Base-by-base conservation (phyloP, 768 basidiomycete genomes). In the Termitomyces sp. region DNA sequence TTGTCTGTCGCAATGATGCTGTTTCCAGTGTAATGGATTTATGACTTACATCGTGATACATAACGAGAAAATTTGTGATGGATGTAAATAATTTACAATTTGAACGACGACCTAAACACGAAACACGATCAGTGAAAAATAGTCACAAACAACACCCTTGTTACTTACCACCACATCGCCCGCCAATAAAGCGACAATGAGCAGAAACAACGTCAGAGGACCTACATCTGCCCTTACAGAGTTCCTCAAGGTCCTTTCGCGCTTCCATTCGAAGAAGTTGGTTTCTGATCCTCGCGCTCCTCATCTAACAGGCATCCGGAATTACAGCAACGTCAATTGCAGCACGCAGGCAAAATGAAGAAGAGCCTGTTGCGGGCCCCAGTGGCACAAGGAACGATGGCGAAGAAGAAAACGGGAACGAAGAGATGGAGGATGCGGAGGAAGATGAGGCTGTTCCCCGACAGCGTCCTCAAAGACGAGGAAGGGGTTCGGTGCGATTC, bases 191-290 rank as follows among this genome's bases (percentile, higher is more conserved):
- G 12, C 14, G 26, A 42, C 28, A 56, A 67, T 66, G 60, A 60
- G 64, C 46, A 63, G 65, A 49, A 77, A 78, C 64, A 88, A 88
- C 56, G 83, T 93, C 42, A 81, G 87, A 12, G 91, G 92, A 0
- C 91, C 92, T 2, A 83, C 87, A 0, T 92, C 89, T 21, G 91
- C 91, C 0, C 70, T 93, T 12, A 92, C 91, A 35, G 88, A 90
- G 59, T 93, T 88, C 60, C 72, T 93, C 34, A 80, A 80, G 63
- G 91, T 88, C 56, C 28, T 74, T 68, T 24, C 37, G 1, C 12
- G 11, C 46, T 46, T 55, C 47, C 28, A 15, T 58, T 34, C 37
- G 46, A 26, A 43, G 22, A 45, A 8, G 12, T 22, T 48, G 50
- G 42, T 24, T 46, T 37, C 17, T 11, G 15, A 6, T 37, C 2